Base-by-base conservation (phyloP, 306 rosid species). In the Quercus parvula region DNA sequence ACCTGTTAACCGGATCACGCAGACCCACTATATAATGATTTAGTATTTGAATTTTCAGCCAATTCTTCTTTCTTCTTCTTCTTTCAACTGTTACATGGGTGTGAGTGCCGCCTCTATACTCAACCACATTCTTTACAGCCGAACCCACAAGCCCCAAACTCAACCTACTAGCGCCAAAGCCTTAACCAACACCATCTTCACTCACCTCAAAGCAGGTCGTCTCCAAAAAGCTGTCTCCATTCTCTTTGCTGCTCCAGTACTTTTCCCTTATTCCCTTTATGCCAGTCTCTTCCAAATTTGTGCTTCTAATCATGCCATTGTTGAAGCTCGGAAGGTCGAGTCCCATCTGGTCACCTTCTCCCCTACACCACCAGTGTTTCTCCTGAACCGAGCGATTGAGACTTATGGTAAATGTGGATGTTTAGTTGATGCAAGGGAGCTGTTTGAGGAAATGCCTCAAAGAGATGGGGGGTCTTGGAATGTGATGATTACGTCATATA, bases 391-490 rank as follows among this genome's bases (percentile, higher is more conserved):
- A 0, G 46, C 46, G 0, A 38, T 38, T 38, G 46, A 38, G 46
- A 38, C 46, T 38, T 38, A 38, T 38, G 46, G 46, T 38, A 38
- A 38, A 38, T 38, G 46, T 38, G 46, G 46, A 38, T 38, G 46
- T 38, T 38, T 38, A 38, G 46, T 38, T 38, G 46, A 38, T 38
- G 46, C 46, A 38, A 38, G 46, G 46, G 46, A 38, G 11, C 2
- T 38, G 11, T 38, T 38, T 38, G 46, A 38, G 46, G 46, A 38
- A 38, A 38, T 38, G 46, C 46, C 46, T 38, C 46, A 38, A 38
- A 38, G 46, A 38, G 46, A 38, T 38, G 46, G 46, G 46, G 97
- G 95, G 1, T 83, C 97, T 2, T 92, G 97, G 95, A 92, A 92
- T 75, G 88, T 89, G 4, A 72, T 92, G 72, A 82, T 92, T 56